Evolutionary conservation across 352 stramenopile species (phyloP), one percentile per base, ranked within the genome.

Genomic region (Blastocystis sp.): DNA sequence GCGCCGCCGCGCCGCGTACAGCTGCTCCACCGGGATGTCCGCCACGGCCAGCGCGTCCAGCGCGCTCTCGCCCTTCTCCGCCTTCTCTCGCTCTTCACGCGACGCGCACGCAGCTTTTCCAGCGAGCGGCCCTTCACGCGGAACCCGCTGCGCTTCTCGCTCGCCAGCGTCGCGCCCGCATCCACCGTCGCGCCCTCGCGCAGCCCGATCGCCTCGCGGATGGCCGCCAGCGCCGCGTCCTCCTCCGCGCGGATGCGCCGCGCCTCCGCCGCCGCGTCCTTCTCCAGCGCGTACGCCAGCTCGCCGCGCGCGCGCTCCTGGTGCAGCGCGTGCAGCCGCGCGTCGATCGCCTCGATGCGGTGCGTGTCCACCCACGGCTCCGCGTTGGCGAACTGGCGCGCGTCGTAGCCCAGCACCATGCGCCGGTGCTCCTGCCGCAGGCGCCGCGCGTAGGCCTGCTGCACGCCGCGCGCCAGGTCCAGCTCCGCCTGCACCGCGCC

Each of bases 281-380:
- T 53, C 40, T 77, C 66, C 3, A 77, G 34, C 17, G 66, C 38
- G 45, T 77, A 77, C 66, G 53, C 66, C 52, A 77, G 34, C 11
- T 9, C n/a, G 5, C 66, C 66, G 21, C 4, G 3, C 19, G 19
- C 66, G 23, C 66, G 66, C 66, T 60, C 17, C n/a, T 60, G n/a
- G 19, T 77, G 66, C 66, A 77, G 38, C n/a, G 53, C 66, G 21
- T 43, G 66, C 41, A 77, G 66, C 28, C 66, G 66, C 21, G 66
- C 34, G 34, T 77, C 66, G 38, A 77, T 77, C n/a, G 66, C 66
- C 41, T 77, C 66, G 45, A 77, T 77, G n/a, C 66, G 66, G 19
- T 77, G 66, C 43, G 66, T 77, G 52, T 77, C 40, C 38, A 77
- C 66, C 66, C 66, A 77, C 52, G 66, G 66, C 66, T 53, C 41